Evolutionary conservation across 305 asterid genomes (phyloP).

Genomic region (Fraxinus dipetala): DNA sequence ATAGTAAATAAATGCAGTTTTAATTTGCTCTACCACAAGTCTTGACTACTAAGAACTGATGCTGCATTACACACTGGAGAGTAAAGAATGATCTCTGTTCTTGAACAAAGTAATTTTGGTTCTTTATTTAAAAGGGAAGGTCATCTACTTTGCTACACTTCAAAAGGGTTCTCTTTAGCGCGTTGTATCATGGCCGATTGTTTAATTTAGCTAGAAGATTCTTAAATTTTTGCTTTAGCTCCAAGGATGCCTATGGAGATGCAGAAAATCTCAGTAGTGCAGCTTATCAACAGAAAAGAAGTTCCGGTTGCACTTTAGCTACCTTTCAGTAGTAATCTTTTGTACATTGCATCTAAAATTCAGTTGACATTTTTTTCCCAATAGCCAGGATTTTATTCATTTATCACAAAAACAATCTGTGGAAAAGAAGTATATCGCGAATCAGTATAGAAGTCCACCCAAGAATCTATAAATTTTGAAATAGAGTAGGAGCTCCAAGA

Average conservation of each 20-base stretch:
- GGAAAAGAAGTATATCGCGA: neutral
- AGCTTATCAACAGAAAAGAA: neutral
- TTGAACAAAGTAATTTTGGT: neutral
- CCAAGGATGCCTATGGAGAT: neutral
- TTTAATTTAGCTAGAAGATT: neutral
- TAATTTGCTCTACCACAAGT: neutral
- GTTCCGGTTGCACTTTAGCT: neutral
- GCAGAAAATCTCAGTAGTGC: neutral
- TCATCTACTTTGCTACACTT: neutral
- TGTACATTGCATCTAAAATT: neutral
- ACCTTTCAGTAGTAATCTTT: neutral
- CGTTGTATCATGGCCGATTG: neutral
- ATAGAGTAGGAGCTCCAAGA: neutral
- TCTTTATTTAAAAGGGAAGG: neutral
- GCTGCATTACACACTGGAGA: neutral
- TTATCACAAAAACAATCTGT: neutral
- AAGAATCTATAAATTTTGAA: neutral
- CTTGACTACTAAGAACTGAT: neutral
- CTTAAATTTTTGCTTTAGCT: neutral
- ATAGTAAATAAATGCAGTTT: neutral
- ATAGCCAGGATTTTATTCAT: neutral
- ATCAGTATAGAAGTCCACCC: neutral
- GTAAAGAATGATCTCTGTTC: neutral
- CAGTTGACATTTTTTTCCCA: neutral
- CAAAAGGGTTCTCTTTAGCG: neutral